A percentile compares a stretch with the other conserved stretches of the same genome.
Evolutionary conservation across 2,329 filamentous ascomycete species (phyloP).

Genomic region (Ascochyta rabiei): DNA sequence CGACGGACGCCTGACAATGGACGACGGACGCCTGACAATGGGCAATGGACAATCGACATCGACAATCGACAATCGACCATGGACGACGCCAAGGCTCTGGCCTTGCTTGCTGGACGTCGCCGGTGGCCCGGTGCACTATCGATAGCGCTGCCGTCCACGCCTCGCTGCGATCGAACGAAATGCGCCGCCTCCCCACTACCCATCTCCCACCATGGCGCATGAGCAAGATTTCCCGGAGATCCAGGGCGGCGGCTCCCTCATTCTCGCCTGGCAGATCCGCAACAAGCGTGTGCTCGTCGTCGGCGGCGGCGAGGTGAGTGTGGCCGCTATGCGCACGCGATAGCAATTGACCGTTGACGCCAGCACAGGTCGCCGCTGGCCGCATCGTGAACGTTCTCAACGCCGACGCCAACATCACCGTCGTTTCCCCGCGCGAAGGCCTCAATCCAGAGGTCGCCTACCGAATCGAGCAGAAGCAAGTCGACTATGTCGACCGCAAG

Average conservation of each 20-base stretch:
- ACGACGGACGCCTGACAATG: too few species aligned
- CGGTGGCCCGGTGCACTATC: background rate
- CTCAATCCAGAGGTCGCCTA: constrained; percentile 88
- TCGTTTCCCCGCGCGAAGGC: constrained; percentile 79
- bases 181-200: constrained; percentile 22
- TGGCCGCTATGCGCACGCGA: constrained; percentile 1
- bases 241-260: constrained; percentile 88
- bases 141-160: constrained; percentile 5
- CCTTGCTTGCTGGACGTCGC: too few species aligned
- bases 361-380: constrained; percentile 83
- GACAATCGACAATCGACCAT: too few species aligned
- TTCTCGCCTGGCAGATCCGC: constrained; percentile 93
- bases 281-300: constrained; percentile 90
- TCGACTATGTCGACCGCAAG: constrained; percentile 79
- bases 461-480: constrained; percentile 75
- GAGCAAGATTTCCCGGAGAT: constrained; percentile 71
- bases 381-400: constrained; percentile 94
- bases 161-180: constrained; percentile 5
- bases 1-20: too few species aligned
- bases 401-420: constrained; percentile 87
- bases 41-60: too few species aligned
- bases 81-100: too few species aligned
- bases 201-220: constrained; percentile 51
- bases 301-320: constrained; percentile 86
- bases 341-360: constrained; percentile 43